Conservation (phyloP, 371 early-diverging fungal species). For the Mucor ambiguus region DNA sequence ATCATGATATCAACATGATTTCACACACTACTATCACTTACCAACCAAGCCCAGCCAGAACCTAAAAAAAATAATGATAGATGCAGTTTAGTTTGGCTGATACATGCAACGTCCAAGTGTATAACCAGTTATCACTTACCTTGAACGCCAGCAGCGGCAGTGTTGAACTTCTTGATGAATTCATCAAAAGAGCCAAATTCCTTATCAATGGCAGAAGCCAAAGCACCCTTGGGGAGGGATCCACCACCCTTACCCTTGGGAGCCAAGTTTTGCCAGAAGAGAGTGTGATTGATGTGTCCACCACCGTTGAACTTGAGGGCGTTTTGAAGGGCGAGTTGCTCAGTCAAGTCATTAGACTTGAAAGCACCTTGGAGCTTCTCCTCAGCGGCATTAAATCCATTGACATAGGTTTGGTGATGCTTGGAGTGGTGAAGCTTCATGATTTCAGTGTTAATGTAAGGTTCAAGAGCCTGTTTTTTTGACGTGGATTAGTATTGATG, state of each 20-base stretch:
- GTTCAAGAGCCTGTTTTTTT: slow-evolving; percentile 80
- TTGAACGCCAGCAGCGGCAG: slow-evolving; percentile 86
- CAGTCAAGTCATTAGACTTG: slow-evolving; percentile 69
- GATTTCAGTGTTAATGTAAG: slow-evolving; percentile 91
- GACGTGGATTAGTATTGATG: neutral
- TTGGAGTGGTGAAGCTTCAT: slow-evolving; percentile 96
- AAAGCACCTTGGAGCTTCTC: slow-evolving; percentile 77
- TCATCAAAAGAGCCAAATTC: slow-evolving; percentile 90
- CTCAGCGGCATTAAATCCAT: slow-evolving; percentile 57
- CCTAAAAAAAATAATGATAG: slow-evolving; percentile 33
- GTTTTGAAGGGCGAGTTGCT: slow-evolving; percentile 77
- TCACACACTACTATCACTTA: slow-evolving; percentile 34
- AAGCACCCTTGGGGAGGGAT: slow-evolving; percentile 25
- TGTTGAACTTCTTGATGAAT: slow-evolving; percentile 81
- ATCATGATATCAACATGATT: slow-evolving; percentile 1
- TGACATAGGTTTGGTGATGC: slow-evolving; percentile 90
- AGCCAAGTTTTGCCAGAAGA: slow-evolving; percentile 96
- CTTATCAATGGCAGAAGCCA: slow-evolving; percentile 60
- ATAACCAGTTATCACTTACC: slow-evolving; percentile 31
- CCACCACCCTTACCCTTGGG: slow-evolving; percentile 59
- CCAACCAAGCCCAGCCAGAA: slow-evolving; percentile 98
- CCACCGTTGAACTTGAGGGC: slow-evolving; percentile 95
- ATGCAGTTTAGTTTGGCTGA: neutral
- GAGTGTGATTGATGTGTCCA: slow-evolving; percentile 97
- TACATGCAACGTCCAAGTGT: neutral